Base-by-base conservation (phyloP, 208 protist species). In the Tritrichomonas musculus region DNA sequence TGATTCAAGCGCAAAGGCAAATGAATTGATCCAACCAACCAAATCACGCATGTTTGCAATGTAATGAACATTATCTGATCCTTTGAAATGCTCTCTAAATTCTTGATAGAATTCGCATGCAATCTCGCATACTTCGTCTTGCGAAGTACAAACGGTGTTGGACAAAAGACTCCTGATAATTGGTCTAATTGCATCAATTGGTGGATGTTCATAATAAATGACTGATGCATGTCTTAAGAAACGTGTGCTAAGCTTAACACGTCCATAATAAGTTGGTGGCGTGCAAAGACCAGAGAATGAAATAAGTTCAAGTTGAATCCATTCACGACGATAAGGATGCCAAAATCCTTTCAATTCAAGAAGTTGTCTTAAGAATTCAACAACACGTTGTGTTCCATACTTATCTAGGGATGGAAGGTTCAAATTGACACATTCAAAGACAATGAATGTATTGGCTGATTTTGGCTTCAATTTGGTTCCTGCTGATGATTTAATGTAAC, bases 381-480 rank as follows among this genome's bases (percentile, higher is more conserved):
- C 97, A 27, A 99, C 98, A 25, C 97, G 95, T 95, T 99, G 98
- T 65, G 99, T 99, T 72, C 98, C 98, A 95, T 99, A 99, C 82
- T 96, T 96, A 95, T 99, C 98, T 11, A 96, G 88, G 14, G 96
- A 96, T 1, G 98, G 98, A 72, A 99, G 96, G 94, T 99, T 99
- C 95, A 99, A 98, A 95, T 99, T 98, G 96, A 99, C 98, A 96
- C 98, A 99, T 94, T 99, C 99, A 36, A 99, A 95, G 0, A 99
- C 96, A 27, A 99, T 96, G 94, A 97, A 96, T 95, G 98, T 98
- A 4, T 95, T 95, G 4, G 55, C 14, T 55, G 44, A 33, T 9
- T 92, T 93, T n/a, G 95, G 95, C 30, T 60, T 73, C 11, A 94
- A 66, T 27, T 93, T 93, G 11, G n/a, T 57, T 39, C 50, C 93